These are phyloP conservation scores for Emydomyces testavorans DNA, from an alignment of 2,329 filamentous ascomycete genomes.

Conservation along the genomic window DNA sequence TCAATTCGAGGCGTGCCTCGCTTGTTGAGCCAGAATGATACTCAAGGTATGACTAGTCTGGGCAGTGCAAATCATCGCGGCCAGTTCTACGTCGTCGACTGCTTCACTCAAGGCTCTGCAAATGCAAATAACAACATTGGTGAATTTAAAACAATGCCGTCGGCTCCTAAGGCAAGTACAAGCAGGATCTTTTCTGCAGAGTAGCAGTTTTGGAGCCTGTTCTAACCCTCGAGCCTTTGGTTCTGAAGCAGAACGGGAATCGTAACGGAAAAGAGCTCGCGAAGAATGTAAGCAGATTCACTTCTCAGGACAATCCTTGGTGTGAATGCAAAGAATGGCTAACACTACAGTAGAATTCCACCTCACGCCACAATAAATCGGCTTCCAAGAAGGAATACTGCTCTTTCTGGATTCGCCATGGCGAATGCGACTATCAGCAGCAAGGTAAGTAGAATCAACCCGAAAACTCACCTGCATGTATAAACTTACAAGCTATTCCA, in stretches of 20 bases:
- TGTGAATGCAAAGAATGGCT: not conserved
- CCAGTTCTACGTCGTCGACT: constrained; percentile 29
- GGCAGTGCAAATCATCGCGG: constrained; percentile 26
- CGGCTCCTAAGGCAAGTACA: constrained; percentile 1
- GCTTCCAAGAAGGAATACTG: constrained; percentile 17
- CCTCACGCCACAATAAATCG: constrained; percentile 1
- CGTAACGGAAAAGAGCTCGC: constrained; percentile 6
- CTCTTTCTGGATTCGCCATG: constrained; percentile 79
- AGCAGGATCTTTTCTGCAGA: not conserved
- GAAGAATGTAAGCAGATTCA: constrained; percentile 1
- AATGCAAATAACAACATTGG: not conserved
- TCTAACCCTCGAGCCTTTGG: not conserved
- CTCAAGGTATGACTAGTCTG: constrained; percentile 35
- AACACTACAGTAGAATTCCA: not conserved
- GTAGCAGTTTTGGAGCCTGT: not conserved
- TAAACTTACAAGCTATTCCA: constrained; percentile 16
- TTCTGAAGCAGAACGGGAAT: constrained; percentile 2
- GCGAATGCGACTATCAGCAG: constrained; percentile 72
- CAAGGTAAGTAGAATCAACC: constrained; percentile 41
- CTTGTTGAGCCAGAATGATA: constrained; percentile 27
- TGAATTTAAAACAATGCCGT: not conserved
- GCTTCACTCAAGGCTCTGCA: constrained; percentile 10
- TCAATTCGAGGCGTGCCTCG: constrained; percentile 31
- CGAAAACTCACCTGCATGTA: not conserved
- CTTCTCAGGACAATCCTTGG: not conserved